A percentile compares a stretch with the other conserved stretches of the same genome.
Evolutionary conservation across 139 green algal genomes (phyloP).

Genomic region (Monoraphidium neglectum): DNA sequence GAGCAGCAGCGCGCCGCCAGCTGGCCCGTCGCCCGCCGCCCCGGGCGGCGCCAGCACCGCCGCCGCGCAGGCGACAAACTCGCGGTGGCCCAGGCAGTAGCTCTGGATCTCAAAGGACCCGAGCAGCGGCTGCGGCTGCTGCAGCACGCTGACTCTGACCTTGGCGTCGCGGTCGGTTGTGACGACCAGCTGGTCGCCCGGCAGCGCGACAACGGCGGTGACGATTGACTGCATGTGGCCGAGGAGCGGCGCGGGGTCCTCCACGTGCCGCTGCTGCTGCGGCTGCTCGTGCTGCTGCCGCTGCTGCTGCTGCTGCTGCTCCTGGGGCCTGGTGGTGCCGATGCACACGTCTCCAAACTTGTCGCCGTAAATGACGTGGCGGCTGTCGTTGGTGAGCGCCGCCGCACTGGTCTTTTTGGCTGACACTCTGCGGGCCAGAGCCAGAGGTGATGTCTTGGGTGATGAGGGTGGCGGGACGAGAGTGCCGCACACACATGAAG

Average conservation of each 20-base stretch:
- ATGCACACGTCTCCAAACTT: conserved; percentile 86
- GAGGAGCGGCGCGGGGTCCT: conserved; percentile 59
- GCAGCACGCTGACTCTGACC: conserved; percentile 62
- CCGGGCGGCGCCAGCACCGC: conserved; percentile 45
- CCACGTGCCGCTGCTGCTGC: conserved; percentile 8
- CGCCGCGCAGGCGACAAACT: conserved; percentile 63
- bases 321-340: conserved; percentile 1
- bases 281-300: not conserved
- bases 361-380: conserved; percentile 68
- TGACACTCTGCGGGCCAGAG: conserved; percentile 38
- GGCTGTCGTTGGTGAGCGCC: conserved; percentile 57
- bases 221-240: conserved; percentile 86
- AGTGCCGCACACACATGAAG: no score
- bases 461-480: no score
- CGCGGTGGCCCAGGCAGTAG: conserved; percentile 84
- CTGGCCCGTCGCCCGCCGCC: conserved; percentile 2
- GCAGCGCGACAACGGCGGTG: conserved; percentile 59
- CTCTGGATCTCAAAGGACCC: conserved; percentile 81
- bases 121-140: conserved; percentile 44
- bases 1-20: conserved; percentile 44
- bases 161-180: conserved; percentile 81
- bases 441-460: no score
- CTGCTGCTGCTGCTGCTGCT: conserved; percentile 1
- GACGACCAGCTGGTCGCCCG: conserved; percentile 55
- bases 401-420: conserved; percentile 73